These are phyloP conservation scores for Thermothielavioides terrestris DNA, from an alignment of 495 filamentous ascomycete species.

Conservation along the genomic window DNA sequence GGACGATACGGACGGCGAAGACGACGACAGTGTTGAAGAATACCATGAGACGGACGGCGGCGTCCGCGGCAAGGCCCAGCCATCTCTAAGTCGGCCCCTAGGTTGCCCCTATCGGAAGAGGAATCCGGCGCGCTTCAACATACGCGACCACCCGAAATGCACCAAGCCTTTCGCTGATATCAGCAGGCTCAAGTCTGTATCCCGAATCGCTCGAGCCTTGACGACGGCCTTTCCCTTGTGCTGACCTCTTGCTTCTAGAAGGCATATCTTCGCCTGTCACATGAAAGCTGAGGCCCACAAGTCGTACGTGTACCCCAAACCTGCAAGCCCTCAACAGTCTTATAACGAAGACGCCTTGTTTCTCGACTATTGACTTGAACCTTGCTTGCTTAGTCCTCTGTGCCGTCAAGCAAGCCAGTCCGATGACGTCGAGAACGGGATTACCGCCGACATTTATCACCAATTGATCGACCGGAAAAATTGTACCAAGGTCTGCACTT, in stretches of 20 bases:
- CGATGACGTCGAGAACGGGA: not conserved
- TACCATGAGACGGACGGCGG: not conserved
- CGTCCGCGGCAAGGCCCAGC: too few relatives aligned
- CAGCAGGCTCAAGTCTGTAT: not conserved
- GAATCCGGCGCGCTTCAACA: not conserved
- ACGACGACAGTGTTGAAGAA: constrained; percentile 24
- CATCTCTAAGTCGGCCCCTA: not conserved
- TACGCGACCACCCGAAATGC: not conserved
- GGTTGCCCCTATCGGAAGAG: not conserved
- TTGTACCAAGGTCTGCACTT: not conserved
- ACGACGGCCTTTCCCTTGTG: not conserved
- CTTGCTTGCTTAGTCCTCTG: not conserved
- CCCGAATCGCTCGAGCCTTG: not conserved
- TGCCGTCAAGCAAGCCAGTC: not conserved
- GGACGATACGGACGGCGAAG: constrained; percentile 50
- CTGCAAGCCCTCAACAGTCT: not conserved
- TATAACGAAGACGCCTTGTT: not conserved
- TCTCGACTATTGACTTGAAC: not conserved
- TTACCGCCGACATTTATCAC: not conserved
- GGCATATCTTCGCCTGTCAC: not conserved
- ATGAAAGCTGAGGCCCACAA: too few relatives aligned
- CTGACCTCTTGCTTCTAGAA: not conserved
- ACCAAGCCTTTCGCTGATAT: not conserved
- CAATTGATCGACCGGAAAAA: not conserved
- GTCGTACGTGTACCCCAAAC: too few relatives aligned